Evolutionary conservation across 352 stramenopile genomes (phyloP), one percentile per base, ranked within the genome.

Genomic region (Globisporangium spiculum): DNA sequence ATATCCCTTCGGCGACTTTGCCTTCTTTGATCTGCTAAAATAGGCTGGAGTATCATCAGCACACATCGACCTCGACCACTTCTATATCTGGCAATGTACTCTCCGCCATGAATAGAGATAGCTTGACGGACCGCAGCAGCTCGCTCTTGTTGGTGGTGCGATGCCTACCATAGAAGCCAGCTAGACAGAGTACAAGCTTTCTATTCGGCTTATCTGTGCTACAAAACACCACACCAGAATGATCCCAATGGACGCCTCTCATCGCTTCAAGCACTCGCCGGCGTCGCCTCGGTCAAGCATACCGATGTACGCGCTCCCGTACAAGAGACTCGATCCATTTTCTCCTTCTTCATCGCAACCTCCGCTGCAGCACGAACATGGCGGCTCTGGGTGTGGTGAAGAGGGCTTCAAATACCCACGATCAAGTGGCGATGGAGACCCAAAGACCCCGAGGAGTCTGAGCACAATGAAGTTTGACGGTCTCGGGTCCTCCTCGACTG

Each of bases 311-410:
- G 44, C 44, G 32, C 56, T 69, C 44, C 64, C 56, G 12, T 69
- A 69, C 44, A 69, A 30, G 24, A 48, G 32, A 20, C 64, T 69
- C 8, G 64, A 69, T 27, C 64, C 64, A 2, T 69, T 69, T 6
- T 9, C 55, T 46, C 4, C 27, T 3, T 22, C 16, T 6, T 65
- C 60, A 12, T 63, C 58, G 3, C 44, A 22, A 9, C 20, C 60
- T 20, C 20, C 55, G 36, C n/a, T 22, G 9, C 54, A 63, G 24
- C 63, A 59, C 0, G 27, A 60, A 18, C 18, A 22, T 7, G 3
- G n/a, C 6, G 32, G 34, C 34, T 30, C 27, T 10, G 22, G 24
- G 14, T 24, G 1, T 5, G 3, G 3, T 3, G 34, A 20, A 27
- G 30, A 60, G 27, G 62, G 36, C 14, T 16, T 60, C n/a, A 26